Conservation (phyloP, 257 asterid genomes). For the Voacanga thouarsii region DNA sequence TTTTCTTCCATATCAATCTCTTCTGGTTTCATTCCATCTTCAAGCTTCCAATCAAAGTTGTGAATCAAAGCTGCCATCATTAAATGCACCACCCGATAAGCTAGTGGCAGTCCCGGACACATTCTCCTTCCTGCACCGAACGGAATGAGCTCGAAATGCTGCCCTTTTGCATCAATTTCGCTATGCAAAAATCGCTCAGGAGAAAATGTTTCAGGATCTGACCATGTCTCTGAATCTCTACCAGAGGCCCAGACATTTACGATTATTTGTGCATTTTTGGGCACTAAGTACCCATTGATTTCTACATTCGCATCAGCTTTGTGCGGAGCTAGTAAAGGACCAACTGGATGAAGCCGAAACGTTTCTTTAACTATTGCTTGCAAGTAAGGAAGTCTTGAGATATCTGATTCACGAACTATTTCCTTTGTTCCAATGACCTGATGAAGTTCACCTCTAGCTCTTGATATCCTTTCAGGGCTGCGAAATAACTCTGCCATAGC, state of each 20-base stretch:
- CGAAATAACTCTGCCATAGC: slow-evolving; percentile 33
- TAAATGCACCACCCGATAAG: slow-evolving; percentile 33
- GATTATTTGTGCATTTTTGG: slow-evolving; percentile 26
- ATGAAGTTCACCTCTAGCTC: slow-evolving; percentile 13
- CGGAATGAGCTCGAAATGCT: slow-evolving; percentile 40
- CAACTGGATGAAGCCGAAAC: slow-evolving; percentile 37
- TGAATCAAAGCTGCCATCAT: slow-evolving; percentile 30
- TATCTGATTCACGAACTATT: slow-evolving; percentile 23
- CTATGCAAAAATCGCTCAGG: slow-evolving; percentile 37
- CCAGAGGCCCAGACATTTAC: slow-evolving; percentile 39
- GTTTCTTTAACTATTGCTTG: slow-evolving; percentile 42
- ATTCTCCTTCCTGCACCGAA: slow-evolving; percentile 41
- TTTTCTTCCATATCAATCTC: slow-evolving; percentile 14
- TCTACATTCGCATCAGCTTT: slow-evolving; percentile 19
- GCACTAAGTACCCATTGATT: slow-evolving; percentile 29
- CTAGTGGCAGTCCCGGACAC: slow-evolving; percentile 42
- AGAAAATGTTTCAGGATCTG: slow-evolving; percentile 23
- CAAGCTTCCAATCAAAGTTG: slow-evolving; percentile 35
- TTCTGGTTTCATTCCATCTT: slow-evolving; percentile 4
- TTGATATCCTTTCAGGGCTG: slow-evolving; percentile 13
- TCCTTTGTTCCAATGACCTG: slow-evolving; percentile 5
- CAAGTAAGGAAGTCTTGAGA: slow-evolving; percentile 24
- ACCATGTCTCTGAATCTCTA: slow-evolving; percentile 30
- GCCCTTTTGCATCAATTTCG: slow-evolving; percentile 26
- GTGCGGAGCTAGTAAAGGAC: slow-evolving; percentile 34